Percentiles rank a stretch among this genome's conserved stretches.
Conservation (phyloP, 495 filamentous ascomycete genomes). For the Aspergillus saccharolyticus region DNA sequence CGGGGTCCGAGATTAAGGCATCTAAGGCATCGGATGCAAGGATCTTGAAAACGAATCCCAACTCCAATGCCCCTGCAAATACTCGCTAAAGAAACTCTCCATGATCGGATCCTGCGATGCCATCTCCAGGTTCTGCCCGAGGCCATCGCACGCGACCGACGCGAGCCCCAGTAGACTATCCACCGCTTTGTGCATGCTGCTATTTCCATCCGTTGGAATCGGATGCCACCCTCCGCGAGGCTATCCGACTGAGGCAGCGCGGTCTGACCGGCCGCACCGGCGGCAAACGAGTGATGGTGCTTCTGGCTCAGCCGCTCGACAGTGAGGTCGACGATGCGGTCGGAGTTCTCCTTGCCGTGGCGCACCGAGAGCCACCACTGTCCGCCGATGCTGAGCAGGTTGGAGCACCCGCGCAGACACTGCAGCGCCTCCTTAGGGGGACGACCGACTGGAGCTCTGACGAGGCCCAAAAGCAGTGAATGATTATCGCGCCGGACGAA, state of each 20-base stretch:
- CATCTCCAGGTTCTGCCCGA: background rate
- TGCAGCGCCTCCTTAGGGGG: constrained; percentile 20
- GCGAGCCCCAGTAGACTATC: background rate
- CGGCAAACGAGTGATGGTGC: background rate
- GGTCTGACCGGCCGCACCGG: too few relatives aligned
- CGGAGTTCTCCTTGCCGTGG: constrained; percentile 22
- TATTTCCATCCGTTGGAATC: background rate
- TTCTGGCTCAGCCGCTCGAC: constrained; percentile 16
- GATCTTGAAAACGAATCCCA: constrained; percentile 22
- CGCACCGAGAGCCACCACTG: constrained; percentile 28
- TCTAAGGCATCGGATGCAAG: too few relatives aligned
- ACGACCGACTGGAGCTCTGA: constrained; percentile 14
- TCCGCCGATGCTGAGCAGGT: constrained; percentile 25
- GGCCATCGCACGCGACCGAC: background rate
- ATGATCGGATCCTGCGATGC: constrained; percentile 16
- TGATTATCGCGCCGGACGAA: constrained; percentile 22
- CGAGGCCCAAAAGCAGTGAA: constrained; percentile 23
- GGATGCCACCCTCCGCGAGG: too few relatives aligned
- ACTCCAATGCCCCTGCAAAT: constrained; percentile 23
- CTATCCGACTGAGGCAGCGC: background rate
- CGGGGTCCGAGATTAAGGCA: too few relatives aligned
- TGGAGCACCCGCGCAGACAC: constrained; percentile 25
- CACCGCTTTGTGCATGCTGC: background rate
- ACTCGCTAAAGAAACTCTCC: constrained; percentile 22
- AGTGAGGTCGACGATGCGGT: constrained; percentile 22